Base-by-base conservation (phyloP, 352 stramenopile genomes). In the Lagenidium sp. region DNA sequence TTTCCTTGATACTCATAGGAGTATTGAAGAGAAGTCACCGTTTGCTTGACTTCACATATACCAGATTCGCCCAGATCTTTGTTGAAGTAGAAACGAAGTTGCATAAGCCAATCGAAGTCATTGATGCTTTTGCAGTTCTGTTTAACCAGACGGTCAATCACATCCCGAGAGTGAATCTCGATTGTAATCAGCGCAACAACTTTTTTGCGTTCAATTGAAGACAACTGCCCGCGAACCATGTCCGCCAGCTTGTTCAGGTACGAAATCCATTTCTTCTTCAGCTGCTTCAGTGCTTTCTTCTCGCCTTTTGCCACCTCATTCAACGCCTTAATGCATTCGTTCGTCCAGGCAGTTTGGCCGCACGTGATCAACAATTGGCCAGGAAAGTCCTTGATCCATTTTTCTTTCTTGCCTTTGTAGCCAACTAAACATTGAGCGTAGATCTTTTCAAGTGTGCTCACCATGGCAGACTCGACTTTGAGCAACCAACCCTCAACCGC, bases 151-250 rank as follows among this genome's bases (percentile, higher is more conserved):
- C 87, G 78, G 45, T 97, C 86, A 24, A 98, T 91, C 21, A 98
- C 91, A 58, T 98, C 94, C 26, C 94, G 86, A 47, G 89, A 96
- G 47, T 98, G 94, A 32, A 98, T 97, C 58, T 98, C 94, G 55
- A 97, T 97, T 25, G 93, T 98, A 62, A 98, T 98, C 13, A 98
- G 64, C 29, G 92, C 95, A 28, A 98, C 97, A 6, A 97, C 94
- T 66, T 98, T 98, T 40, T 94, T 97, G 15, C 94, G 85, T 12
- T 97, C 89, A 21, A 86, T 91, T 4, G 82, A 57, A 10, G 78
- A 85, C 4, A 97, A 65, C 44, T 94, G 75, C 0, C 85, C 84
- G 13, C 87, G 81, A 37, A 97, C 84, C 81, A 97, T 94, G 36
- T 97, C 86, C 0, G 85, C 94, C 3, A 98, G 75, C 23, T 95